phyloP scores from a whole-genome alignment of 306 rosid species.

The Prunus campanulata region DNA sequence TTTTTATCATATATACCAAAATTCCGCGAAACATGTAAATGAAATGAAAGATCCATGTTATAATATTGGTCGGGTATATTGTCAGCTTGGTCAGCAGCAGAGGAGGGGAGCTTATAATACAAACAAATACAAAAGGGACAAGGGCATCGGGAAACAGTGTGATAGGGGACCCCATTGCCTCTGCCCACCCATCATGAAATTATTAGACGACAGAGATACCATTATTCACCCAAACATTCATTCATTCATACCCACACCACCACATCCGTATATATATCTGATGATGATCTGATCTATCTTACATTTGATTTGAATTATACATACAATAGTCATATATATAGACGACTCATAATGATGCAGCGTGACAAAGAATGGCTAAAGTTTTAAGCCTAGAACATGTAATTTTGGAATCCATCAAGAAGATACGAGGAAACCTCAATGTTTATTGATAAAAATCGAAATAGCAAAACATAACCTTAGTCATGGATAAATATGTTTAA shows the following conservation, averaged over 20 bases:
- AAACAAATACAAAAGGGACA: conserved; percentile 59
- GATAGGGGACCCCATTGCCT: conserved; percentile 40
- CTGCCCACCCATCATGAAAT: conserved; percentile 53
- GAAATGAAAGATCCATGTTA: not conserved
- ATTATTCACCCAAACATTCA: conserved; percentile 72
- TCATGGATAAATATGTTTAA: too few relatives aligned
- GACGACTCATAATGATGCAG: too few relatives aligned
- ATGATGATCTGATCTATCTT: not conserved
- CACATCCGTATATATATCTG: not conserved
- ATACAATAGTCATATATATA: not conserved
- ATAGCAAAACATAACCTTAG: too few relatives aligned
- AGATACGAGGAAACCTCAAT: too few relatives aligned
- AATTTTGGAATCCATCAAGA: too few relatives aligned
- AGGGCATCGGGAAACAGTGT: conserved; percentile 46
- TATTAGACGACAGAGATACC: conserved; percentile 54
- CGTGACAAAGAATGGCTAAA: too few relatives aligned
- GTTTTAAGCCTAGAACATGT: too few relatives aligned
- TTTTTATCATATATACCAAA: not conserved
- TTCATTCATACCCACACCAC: conserved; percentile 56
- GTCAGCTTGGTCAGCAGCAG: conserved; percentile 7
- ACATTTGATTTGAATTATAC: not conserved
- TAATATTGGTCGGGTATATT: conserved; percentile 18
- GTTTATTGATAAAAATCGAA: too few relatives aligned
- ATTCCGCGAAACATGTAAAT: not conserved
- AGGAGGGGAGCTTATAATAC: conserved; percentile 24